A percentile compares a stretch with the other conserved stretches of the same genome.
Evolutionary conservation across 148 eudicot genomes (phyloP).

Genomic region (Nepenthes gracilis): DNA sequence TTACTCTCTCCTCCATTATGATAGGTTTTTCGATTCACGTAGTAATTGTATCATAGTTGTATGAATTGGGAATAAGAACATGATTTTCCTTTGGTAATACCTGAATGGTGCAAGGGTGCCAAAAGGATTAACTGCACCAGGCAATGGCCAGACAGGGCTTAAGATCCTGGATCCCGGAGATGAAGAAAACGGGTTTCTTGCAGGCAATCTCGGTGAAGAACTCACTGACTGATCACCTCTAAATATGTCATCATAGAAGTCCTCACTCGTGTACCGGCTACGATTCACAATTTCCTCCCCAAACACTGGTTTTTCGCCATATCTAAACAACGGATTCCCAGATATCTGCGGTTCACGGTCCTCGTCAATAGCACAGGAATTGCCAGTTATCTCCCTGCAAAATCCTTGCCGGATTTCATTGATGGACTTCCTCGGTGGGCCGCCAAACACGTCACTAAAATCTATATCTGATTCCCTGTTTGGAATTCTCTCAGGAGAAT

Average conservation of each 20-base stretch:
- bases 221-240: slow-evolving; percentile 47
- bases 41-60: too few species aligned
- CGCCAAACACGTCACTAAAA: slow-evolving; percentile 87
- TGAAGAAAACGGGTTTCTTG: slow-evolving; percentile 29
- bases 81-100: slow-evolving; percentile 13
- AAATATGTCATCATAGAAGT: slow-evolving; percentile 80
- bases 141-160: slow-evolving; percentile 43
- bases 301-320: slow-evolving; percentile 60
- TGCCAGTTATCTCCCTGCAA: slow-evolving; percentile 6
- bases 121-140: slow-evolving; percentile 28
- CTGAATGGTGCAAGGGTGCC: slow-evolving; percentile 53
- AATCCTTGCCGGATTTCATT: slow-evolving; percentile 4
- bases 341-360: slow-evolving; percentile 7
- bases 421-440: slow-evolving; percentile 72
- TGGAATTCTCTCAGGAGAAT: not conserved
- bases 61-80: too few species aligned
- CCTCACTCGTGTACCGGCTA: slow-evolving; percentile 37
- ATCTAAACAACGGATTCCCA: slow-evolving; percentile 17
- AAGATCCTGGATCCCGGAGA: slow-evolving; percentile 45
- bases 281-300: slow-evolving; percentile 33
- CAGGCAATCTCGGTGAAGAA: slow-evolving; percentile 42
- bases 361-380: slow-evolving; percentile 8
- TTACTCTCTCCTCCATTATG: too few species aligned
- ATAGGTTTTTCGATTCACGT: too few species aligned
- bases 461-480: slow-evolving; percentile 35